Percentiles rank a stretch among this genome's conserved stretches.
These are phyloP conservation scores for Klebsormidium nitens DNA, from an alignment of 139 green algal genomes.

Conservation along the genomic window DNA sequence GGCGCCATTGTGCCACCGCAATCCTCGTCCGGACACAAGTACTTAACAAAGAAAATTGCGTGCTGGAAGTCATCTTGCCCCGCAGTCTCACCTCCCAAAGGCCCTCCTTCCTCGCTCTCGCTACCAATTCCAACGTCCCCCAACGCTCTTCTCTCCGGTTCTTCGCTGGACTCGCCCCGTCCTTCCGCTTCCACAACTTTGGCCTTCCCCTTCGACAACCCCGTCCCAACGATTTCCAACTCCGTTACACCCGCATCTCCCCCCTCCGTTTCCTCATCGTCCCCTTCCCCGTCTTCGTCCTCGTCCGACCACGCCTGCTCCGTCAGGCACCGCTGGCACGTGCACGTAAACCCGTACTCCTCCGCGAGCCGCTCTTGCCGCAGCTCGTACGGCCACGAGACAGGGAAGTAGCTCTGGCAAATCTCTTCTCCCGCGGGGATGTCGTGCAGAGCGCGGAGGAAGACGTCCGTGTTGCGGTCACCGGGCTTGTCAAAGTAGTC, in stretches of 20 bases:
- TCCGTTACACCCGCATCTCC: neutral
- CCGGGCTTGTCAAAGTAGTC: constrained; percentile 4
- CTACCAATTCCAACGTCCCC: no score
- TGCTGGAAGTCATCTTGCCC: constrained; percentile 5
- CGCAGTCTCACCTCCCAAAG: neutral
- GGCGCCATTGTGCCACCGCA: constrained; percentile 24
- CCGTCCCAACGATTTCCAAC: neutral
- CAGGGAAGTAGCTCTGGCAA: constrained; percentile 15
- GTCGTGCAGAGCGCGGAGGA: constrained; percentile 19
- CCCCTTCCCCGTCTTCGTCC: neutral
- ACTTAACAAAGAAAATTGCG: constrained; percentile 22
- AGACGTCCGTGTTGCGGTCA: constrained; percentile 10
- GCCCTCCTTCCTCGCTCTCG: neutral
- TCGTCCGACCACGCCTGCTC: constrained; percentile 5
- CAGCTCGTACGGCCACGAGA: constrained; percentile 1
- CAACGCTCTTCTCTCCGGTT: neutral
- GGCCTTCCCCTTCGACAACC: neutral
- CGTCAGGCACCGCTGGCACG: constrained; percentile 12
- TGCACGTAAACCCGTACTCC: constrained; percentile 31
- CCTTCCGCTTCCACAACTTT: neutral
- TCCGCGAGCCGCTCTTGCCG: constrained; percentile 1
- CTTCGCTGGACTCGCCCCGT: neutral
- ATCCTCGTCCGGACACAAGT: constrained; percentile 13
- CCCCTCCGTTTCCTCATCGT: neutral
- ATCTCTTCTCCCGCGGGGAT: constrained; percentile 3